Percentiles rank a stretch among this genome's conserved stretches.
Conservation (phyloP, 2,329 filamentous ascomycete species). For the Epichloe scottii region DNA sequence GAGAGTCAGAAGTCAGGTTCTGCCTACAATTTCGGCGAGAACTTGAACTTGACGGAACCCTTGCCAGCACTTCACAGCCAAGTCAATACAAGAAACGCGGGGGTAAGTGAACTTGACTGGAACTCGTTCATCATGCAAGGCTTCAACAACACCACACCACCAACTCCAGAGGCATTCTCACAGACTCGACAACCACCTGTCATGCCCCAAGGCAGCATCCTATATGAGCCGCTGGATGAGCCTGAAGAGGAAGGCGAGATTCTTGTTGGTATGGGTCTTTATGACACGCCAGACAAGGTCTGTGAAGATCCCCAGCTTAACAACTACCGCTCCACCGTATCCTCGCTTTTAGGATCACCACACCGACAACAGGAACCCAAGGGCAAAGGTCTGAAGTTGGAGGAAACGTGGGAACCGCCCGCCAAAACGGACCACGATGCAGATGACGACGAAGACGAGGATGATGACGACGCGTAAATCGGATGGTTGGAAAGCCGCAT, state of each 20-base stretch:
- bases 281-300: conserved; percentile 54
- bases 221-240: conserved; percentile 38
- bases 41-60: conserved; percentile 15
- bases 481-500: no score
- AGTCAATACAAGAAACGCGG: conserved; percentile 6
- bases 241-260: conserved; percentile 54
- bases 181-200: conserved; percentile 36
- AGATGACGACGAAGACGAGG: conserved; percentile 30
- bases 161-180: conserved; percentile 47
- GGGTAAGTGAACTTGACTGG: conserved; percentile 25
- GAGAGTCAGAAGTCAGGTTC: conserved; percentile 18
- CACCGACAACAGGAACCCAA: conserved; percentile 33
- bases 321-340: conserved; percentile 42
- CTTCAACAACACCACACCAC: conserved; percentile 38
- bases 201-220: conserved; percentile 35
- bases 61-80: conserved; percentile 16
- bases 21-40: conserved; percentile 14
- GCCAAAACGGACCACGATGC: conserved; percentile 46
- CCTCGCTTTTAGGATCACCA: conserved; percentile 39
- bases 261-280: conserved; percentile 71
- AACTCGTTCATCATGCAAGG: conserved; percentile 31
- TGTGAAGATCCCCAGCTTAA: conserved; percentile 36
- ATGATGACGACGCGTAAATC: conserved; percentile 11
- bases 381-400: conserved; percentile 67
- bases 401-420: conserved; percentile 67